Base-by-base conservation (phyloP, 139 green algal genomes). In the Coelastrella sp. region DNA sequence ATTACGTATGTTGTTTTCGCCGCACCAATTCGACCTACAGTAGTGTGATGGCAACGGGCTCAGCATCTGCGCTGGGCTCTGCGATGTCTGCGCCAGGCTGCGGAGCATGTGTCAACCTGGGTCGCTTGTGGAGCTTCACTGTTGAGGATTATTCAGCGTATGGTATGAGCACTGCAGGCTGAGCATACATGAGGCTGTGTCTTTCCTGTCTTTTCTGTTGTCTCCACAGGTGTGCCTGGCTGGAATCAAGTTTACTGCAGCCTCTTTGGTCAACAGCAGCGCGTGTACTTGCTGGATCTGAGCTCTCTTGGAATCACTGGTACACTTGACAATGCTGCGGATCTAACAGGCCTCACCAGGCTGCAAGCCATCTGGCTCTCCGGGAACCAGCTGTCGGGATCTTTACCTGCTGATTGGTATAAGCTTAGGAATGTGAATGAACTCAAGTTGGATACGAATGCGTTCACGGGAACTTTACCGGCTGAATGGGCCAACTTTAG, bases 191-290 rank as follows among this genome's bases (percentile, higher is more conserved):
- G 0, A 57, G 13, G 48, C 2, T 57, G 48, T 11, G n/a, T 11
- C 48, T 57, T 15, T 57, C 48, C 48, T 57, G 48, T 15, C 17
- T 11, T 15, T 57, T 11, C 17, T 57, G 13, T 57, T 11, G 48
- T 15, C 17, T 32, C 53, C 21, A 21, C 53, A 64, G 53, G 53
- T 64, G 53, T 64, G 27, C 66, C 69, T 25, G 69, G 40, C 3
- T 82, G 75, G 75, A 51, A 37, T 17, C 35, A 53, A 9, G 23
- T 82, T 21, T 82, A 82, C 75, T 82, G 75, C 75, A 71, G 53
- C 75, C 37, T 13, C 1, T 59, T 59, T 34, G 75, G 75, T 30
- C n/a, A 50, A 19, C 50, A 40, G 45, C 30, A 81, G 48, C 75
- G 48, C 3, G 75, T 82, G 9, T 82, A 71, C 75, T 40, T 82